Base-by-base conservation (phyloP, 441 rosid genomes). In the Manihot esculenta region DNA sequence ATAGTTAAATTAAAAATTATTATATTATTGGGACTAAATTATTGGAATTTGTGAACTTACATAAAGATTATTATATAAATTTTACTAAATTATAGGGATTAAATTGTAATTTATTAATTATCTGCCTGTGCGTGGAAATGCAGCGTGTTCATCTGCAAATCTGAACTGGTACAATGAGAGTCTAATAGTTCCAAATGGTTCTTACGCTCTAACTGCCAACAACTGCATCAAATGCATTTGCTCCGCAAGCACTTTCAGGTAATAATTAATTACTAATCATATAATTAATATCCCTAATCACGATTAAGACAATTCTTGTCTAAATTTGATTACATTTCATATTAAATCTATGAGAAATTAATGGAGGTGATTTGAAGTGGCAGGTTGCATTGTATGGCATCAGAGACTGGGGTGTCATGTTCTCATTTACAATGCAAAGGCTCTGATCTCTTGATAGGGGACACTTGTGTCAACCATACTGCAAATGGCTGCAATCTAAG, bases 101-200 rank as follows among this genome's bases (percentile, higher is more conserved):
- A n/a, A n/a, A n/a, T n/a, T n/a, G n/a, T n/a, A n/a, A n/a, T n/a
- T n/a, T n/a, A n/a, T n/a, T n/a, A n/a, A n/a, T n/a, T n/a, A n/a
- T 1, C 7, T 23, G 1, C 6, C 10, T 21, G 10, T 0, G 10
- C 1, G 23, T 63, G 30, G 5, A 41, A 38, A 2, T 54, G 78
- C 77, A 79, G 82, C 79, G 3, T 60, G 79, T 65, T 75, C 79
- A 35, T 79, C 79, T 0, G 68, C 77, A n/a, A 72, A 69, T 51
- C 78, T 72, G 5, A 72, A 68, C 0, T 72, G 69, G 82, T 51
- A 64, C 68, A 38, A 69, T 2, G 74, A 75, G 69, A 64, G 69
- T 48, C 68, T 75, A 41, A 58, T 79, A 5, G 79, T 75, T 38
- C 72, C 79, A 14, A 69, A 72, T 60, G 79, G 73, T 48, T 75